A percentile compares a stretch with the other conserved stretches of the same genome.
phyloP scores from a whole-genome alignment of 2,329 filamentous ascomycete genomes.

The Trichoderma harzianum region DNA sequence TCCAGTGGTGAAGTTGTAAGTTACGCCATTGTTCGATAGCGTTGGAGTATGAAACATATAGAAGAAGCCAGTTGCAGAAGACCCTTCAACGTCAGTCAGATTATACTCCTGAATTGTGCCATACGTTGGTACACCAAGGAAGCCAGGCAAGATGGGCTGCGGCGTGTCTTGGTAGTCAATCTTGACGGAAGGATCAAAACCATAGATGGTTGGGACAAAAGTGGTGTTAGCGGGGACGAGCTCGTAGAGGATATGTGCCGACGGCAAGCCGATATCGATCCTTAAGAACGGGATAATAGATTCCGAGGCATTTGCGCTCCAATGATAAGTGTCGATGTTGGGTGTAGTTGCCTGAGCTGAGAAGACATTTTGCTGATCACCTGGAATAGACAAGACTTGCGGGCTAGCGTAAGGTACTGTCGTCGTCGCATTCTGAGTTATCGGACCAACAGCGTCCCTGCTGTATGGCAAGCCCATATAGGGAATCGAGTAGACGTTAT shows the following conservation, averaged over 20 bases:
- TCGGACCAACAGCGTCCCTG: background rate
- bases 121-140: background rate
- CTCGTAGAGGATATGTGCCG: background rate
- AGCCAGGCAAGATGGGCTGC: background rate
- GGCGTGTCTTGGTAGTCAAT: background rate
- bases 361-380: background rate
- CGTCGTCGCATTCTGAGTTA: background rate
- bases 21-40: background rate
- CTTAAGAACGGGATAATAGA: background rate
- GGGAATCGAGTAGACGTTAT: background rate
- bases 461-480: background rate
- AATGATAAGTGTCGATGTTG: background rate
- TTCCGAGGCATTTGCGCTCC: background rate
- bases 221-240: background rate
- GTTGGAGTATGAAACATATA: background rate
- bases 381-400: background rate
- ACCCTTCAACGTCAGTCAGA: background rate
- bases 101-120: background rate
- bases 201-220: background rate
- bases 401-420: background rate
- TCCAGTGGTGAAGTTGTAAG: background rate
- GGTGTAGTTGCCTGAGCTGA: background rate
- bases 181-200: background rate
- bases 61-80: background rate
- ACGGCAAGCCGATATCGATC: background rate